These are phyloP conservation scores for Ilyonectria mors-panacis DNA, from an alignment of 2,329 filamentous ascomycete species.

Conservation along the genomic window DNA sequence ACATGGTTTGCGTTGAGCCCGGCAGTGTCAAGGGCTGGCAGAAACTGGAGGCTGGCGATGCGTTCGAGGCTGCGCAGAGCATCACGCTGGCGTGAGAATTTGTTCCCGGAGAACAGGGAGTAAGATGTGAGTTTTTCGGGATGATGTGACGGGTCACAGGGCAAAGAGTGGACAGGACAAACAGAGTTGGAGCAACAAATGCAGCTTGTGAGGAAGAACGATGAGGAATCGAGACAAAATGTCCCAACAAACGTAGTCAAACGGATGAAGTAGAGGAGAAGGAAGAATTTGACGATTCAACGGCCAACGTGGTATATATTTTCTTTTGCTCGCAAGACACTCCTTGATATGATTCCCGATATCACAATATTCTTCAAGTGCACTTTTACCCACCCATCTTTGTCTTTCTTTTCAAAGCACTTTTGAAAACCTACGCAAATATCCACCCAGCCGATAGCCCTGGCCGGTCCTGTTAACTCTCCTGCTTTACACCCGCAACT, in stretches of 20 bases:
- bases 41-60: slow-evolving; percentile 84
- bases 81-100: slow-evolving; percentile 58
- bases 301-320: slow-evolving; percentile 13
- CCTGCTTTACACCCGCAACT: slow-evolving; percentile 19
- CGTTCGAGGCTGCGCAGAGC: slow-evolving; percentile 74
- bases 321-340: slow-evolving; percentile 21
- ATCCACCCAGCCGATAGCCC: not conserved
- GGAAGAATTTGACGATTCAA: slow-evolving; percentile 31
- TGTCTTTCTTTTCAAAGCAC: not conserved
- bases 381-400: not conserved
- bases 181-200: slow-evolving; percentile 8
- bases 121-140: slow-evolving; percentile 17
- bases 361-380: not conserved
- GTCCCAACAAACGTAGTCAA: not conserved
- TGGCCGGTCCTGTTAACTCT: not conserved
- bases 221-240: slow-evolving; percentile 14
- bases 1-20: slow-evolving; percentile 96
- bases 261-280: slow-evolving; percentile 31
- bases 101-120: slow-evolving; percentile 4
- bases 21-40: slow-evolving; percentile 87
- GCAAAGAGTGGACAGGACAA: slow-evolving; percentile 10
- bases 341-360: slow-evolving; percentile 14
- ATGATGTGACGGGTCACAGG: slow-evolving; percentile 10
- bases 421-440: slow-evolving; percentile 10
- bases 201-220: not conserved